Conservation (phyloP, 2,329 filamentous ascomycete species). For the Colletotrichum phormii region DNA sequence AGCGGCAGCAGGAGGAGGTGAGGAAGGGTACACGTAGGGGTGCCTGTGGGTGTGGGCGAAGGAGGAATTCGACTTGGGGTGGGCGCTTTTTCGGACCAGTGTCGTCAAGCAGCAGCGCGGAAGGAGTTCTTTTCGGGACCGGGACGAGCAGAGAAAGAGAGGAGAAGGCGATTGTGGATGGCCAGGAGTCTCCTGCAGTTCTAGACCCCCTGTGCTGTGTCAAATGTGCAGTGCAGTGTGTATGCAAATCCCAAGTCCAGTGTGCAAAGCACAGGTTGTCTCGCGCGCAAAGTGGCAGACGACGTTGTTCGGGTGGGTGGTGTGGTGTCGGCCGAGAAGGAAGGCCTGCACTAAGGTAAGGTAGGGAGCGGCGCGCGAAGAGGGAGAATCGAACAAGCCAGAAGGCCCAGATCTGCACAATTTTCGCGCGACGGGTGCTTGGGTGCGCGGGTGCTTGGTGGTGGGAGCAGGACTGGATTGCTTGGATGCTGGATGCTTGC, state of each 20-base stretch:
- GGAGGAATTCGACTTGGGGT: slow-evolving; percentile 19
- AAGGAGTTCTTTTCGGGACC: slow-evolving; percentile 28
- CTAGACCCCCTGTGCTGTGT: slow-evolving; percentile 10
- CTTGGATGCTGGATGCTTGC: slow-evolving; percentile 8
- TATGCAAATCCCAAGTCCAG: slow-evolving; percentile 16
- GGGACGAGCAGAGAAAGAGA: slow-evolving; percentile 7
- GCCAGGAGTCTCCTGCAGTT: background rate
- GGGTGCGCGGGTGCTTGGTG: background rate
- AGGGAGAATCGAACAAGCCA: background rate
- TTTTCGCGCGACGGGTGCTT: slow-evolving; percentile 18
- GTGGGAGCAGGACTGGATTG: background rate
- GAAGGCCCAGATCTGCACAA: slow-evolving; percentile 3
- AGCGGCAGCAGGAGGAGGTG: slow-evolving; percentile 25
- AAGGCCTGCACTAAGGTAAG: slow-evolving; percentile 1
- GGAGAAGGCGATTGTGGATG: slow-evolving; percentile 25
- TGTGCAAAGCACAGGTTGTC: slow-evolving; percentile 1
- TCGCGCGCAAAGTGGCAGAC: background rate
- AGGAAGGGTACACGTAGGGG: slow-evolving; percentile 35
- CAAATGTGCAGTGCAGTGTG: slow-evolving; percentile 21
- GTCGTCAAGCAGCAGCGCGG: slow-evolving; percentile 27
- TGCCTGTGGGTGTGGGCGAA: slow-evolving; percentile 29
- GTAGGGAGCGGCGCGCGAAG: slow-evolving; percentile 1
- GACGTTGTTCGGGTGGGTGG: slow-evolving; percentile 2
- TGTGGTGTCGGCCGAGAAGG: slow-evolving; percentile 33
- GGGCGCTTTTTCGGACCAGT: slow-evolving; percentile 12